Evolutionary conservation across 352 stramenopile species (phyloP), one percentile per base, ranked within the genome.

Genomic region (Phytophthora boehmeriae): DNA sequence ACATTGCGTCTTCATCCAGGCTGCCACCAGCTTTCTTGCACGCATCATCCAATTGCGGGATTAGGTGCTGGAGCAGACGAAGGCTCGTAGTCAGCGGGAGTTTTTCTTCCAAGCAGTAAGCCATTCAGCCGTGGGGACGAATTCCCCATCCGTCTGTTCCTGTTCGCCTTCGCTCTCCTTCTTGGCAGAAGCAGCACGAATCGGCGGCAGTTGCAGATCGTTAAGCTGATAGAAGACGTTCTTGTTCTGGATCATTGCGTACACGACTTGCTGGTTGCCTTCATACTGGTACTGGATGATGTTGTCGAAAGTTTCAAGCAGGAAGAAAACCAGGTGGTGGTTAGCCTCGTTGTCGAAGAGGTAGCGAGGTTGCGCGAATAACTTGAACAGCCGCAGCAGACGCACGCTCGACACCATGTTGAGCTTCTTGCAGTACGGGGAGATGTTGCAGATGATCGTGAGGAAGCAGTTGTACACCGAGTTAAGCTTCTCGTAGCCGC

Each of bases 251-350:
- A 99, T 96, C 76, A 99, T 98, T 11, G 97, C 95, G 74, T 99
- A 99, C 10, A 99, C 84, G 25, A 99, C 81, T 68, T 99, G 96
- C 45, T 97, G 85, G 76, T 99, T 99, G 49, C 97, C 97, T 44
- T 90, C 78, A 66, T 93, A 93, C 75, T 99, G 97, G 64, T 99
- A 99, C 84, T 99, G 97, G 65, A 99, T 98, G 48, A 99, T 97
- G 76, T 99, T 99, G 79, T 99, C 98, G 69, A 99, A 99, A 5
- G 98, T 95, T 75, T 99, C 97, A 28, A 99, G 80, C 41, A 99
- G 63, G 38, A 99, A 93, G 23, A 97, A 97, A 22, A 99, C 85
- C 53, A 99, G 89, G 44, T 94, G 82, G 68, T 99, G 91, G 56
- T 98, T 98, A 16, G 93, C 95, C 57, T 99, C 96, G 48, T 96